phyloP scores from a whole-genome alignment of 257 asterid genomes.

The Solanum dulcamara region DNA sequence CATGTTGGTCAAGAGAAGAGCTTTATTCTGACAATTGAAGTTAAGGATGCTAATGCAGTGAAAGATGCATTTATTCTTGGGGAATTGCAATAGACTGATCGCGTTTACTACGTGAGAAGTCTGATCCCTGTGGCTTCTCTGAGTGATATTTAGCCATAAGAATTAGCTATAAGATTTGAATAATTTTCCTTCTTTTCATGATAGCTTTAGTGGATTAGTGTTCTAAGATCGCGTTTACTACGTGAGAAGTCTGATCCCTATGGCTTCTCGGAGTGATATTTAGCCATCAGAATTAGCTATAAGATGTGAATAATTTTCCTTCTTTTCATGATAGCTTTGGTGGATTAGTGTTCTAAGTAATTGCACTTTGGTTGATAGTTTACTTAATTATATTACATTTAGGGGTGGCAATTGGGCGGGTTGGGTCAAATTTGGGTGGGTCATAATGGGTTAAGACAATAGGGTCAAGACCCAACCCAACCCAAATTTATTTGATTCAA shows the following conservation, averaged over 20 bases:
- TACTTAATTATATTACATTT: too few relatives aligned
- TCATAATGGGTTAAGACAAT: too few relatives aligned
- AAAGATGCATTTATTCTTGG: slow-evolving; percentile 14
- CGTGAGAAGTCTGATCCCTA: slow-evolving; percentile 42
- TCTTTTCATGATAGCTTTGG: too few relatives aligned
- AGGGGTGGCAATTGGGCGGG: too few relatives aligned
- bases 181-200: background rate
- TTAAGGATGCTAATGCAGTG: background rate
- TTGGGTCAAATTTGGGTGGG: too few relatives aligned
- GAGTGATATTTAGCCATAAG: background rate
- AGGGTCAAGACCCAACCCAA: too few relatives aligned
- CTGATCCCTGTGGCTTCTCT: slow-evolving; percentile 18
- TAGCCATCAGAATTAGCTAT: background rate
- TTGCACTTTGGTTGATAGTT: too few relatives aligned
- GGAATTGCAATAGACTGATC: slow-evolving; percentile 45
- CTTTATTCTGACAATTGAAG: slow-evolving; percentile 18
- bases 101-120: slow-evolving; percentile 30
- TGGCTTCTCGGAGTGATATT: background rate
- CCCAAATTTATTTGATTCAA: too few relatives aligned
- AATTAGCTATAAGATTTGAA: background rate
- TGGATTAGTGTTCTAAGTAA: too few relatives aligned
- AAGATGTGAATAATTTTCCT: background rate
- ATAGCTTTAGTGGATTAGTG: too few relatives aligned
- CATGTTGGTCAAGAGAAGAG: slow-evolving; percentile 35
- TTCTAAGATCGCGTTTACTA: slow-evolving; percentile 21